Evolutionary conservation across 768 basidiomycete genomes (phyloP), one percentile per base, ranked within the genome.

Genomic region (Suillus lakei): DNA sequence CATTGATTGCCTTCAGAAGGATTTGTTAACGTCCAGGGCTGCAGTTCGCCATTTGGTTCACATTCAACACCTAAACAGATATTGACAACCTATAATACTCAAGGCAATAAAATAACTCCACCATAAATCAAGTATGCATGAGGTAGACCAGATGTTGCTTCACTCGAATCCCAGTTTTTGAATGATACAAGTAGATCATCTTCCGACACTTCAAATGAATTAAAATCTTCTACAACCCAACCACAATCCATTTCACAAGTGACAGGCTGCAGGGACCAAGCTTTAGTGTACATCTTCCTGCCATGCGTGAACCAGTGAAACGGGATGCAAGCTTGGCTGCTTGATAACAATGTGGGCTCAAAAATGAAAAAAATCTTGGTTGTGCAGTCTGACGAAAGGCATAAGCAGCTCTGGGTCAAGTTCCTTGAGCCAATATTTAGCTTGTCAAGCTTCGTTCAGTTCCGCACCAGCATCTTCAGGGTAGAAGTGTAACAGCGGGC

Each of bases 381-480:
- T 28, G 1, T 43, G 61, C 8, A 74, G 53, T 3, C 72, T 71
- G 5, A 71, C 60, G 74, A 77, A 76, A 1, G 78, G 79, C 1
- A 76, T 78, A 0, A 67, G 44, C 2, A 69, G 65, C 18, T 68
- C 61, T 6, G 62, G 23, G 34, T 70, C 64, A 4, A 77, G 38
- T 36, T 80, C 74, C 15, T 72, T 16, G 0, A 75, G 69, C 80
- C 78, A 80, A 2, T 67, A 66, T 4, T 30, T 10, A 0, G 69
- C 73, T 60, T 78, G 76, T 26, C 68, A 65, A 32, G 73, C 70
- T 60, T 80, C 72, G 0, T 51, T 28, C 0, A 76, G 41, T 3
- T 60, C 23, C 2, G 21, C 26, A 0, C 76, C 74, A 28, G 60
- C 62, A 65, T 81, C 80, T 67, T 81, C 77, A 12, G 80, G 79